phyloP scores from a whole-genome alignment of 768 basidiomycete species.

The Trametes punicea region DNA sequence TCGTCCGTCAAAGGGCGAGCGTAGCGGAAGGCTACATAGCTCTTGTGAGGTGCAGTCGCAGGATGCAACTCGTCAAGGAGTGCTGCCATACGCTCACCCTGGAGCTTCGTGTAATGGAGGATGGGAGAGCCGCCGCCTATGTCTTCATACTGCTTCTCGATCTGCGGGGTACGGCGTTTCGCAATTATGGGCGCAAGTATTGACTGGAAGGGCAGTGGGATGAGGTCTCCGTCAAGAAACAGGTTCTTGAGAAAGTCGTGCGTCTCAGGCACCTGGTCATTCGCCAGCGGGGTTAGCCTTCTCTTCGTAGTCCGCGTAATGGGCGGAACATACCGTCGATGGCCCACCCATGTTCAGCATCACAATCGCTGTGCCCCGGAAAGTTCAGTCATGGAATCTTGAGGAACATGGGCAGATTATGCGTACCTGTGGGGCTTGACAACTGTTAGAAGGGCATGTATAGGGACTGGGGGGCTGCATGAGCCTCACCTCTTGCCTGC shows the following conservation, averaged over 20 bases:
- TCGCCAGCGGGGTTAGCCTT: not conserved
- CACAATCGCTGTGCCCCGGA: conserved; percentile 60
- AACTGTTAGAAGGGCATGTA: not conserved
- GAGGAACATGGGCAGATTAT: not conserved
- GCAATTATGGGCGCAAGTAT: conserved; percentile 88
- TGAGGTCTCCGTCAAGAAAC: conserved; percentile 90
- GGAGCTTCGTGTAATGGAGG: conserved; percentile 79
- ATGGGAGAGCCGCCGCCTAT: conserved; percentile 99
- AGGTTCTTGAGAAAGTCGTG: conserved; percentile 89
- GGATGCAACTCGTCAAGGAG: conserved; percentile 95
- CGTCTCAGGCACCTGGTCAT: conserved; percentile 78
- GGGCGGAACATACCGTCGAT: conserved; percentile 59
- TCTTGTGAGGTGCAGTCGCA: conserved; percentile 89
- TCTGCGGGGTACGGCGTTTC: conserved; percentile 81
- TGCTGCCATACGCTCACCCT: conserved; percentile 86
- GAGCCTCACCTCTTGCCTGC: conserved; percentile 42
- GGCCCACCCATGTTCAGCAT: conserved; percentile 99
- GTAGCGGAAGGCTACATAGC: conserved; percentile 95
- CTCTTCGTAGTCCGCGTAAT: too few species aligned
- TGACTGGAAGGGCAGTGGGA: conserved; percentile 91
- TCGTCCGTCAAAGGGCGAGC: conserved; percentile 84
- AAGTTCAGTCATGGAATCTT: conserved; percentile 2
- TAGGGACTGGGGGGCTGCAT: not conserved
- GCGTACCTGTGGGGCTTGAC: conserved; percentile 28
- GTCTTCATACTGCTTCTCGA: conserved; percentile 89